phyloP scores from a whole-genome alignment of 2,329 filamentous ascomycete genomes.

The Lecanosticta acicola region DNA sequence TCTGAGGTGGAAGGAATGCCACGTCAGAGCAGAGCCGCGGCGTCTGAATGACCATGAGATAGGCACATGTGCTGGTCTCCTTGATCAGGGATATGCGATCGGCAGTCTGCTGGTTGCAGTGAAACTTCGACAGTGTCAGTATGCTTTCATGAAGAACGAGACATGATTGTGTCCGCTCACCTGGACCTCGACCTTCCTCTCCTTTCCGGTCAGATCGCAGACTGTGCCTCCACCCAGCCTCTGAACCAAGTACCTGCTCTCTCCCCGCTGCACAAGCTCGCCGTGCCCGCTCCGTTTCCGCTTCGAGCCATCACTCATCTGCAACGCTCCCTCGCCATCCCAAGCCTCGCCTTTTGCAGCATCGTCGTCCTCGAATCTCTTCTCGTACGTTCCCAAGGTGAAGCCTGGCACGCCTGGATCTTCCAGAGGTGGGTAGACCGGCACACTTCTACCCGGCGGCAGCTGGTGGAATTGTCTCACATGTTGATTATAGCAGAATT shows the following conservation, averaged over 20 bases:
- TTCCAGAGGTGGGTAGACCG: constrained; percentile 64
- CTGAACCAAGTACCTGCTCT: constrained; percentile 81
- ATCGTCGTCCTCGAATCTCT: constrained; percentile 26
- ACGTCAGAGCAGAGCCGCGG: constrained; percentile 81
- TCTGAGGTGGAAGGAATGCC: constrained; percentile 75
- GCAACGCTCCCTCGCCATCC: constrained; percentile 24
- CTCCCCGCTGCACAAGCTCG: constrained; percentile 68
- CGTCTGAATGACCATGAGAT: constrained; percentile 89
- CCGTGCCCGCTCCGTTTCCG: constrained; percentile 35
- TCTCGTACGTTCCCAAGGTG: constrained; percentile 60
- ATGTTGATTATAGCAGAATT: constrained; percentile 83
- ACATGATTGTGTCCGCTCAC: constrained; percentile 26
- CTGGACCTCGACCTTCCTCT: constrained; percentile 79
- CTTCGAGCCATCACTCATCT: constrained; percentile 28
- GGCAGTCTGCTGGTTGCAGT: constrained; percentile 68
- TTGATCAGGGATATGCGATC: constrained; percentile 90
- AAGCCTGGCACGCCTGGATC: constrained; percentile 73
- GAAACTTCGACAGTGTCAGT: constrained; percentile 45
- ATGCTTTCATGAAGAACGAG: background rate
- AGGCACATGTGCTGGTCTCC: constrained; percentile 83
- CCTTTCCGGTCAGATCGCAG: constrained; percentile 78
- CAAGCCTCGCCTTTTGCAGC: constrained; percentile 23
- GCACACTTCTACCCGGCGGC: constrained; percentile 61
- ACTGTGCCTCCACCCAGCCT: constrained; percentile 70
- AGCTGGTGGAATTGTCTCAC: constrained; percentile 88